Conservation (phyloP, 2,329 filamentous ascomycete species). For the Botrytis tulipae region DNA sequence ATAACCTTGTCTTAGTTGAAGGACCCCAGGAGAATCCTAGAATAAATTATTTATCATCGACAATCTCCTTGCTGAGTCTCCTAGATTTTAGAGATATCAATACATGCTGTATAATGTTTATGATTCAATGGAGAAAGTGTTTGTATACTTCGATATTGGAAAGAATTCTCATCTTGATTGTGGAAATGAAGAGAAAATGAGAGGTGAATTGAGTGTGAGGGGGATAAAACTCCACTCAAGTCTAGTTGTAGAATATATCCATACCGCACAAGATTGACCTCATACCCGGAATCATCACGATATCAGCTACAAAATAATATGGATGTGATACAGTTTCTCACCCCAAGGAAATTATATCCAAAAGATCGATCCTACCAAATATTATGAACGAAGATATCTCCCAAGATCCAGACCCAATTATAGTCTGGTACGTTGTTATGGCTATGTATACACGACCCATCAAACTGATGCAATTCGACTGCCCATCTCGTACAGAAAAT, state of each 20-base stretch:
- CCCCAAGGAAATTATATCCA: not conserved
- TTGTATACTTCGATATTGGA: not conserved
- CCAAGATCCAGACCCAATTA: not conserved
- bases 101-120: fast-evolving
- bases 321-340: fast-evolving
- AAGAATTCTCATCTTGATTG: not conserved
- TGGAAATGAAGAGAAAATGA: not conserved
- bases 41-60: too few species aligned
- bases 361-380: fast-evolving
- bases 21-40: too few species aligned
- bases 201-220: not conserved
- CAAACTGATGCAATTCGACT: too few species aligned
- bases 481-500: too few species aligned
- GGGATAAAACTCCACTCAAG: not conserved
- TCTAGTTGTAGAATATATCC: fast-evolving
- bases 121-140: not conserved
- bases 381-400: fast-evolving
- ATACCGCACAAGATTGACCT: not conserved
- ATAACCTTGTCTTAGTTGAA: fast-evolving
- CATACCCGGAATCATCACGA: fast-evolving
- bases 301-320: not conserved
- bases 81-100: not conserved
- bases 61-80: too few species aligned
- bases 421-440: fast-evolving
- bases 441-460: not conserved